phyloP scores from a whole-genome alignment of 371 early-diverging fungal genomes.

The Lichtheimia corymbifera region DNA sequence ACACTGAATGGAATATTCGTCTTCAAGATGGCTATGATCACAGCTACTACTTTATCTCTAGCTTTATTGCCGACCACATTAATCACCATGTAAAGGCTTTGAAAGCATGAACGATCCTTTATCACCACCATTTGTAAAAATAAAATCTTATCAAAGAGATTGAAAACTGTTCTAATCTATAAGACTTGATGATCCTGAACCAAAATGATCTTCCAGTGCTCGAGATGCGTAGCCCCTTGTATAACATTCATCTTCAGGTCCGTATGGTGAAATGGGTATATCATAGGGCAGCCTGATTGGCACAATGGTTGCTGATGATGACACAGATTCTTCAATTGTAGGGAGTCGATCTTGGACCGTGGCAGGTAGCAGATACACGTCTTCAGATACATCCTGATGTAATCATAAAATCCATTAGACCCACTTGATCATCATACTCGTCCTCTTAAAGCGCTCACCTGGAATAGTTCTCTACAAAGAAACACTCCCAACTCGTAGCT shows the following conservation, averaged over 20 bases:
- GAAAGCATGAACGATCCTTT: conserved; percentile 11
- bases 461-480: conserved; percentile 44
- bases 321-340: not conserved
- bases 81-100: conserved; percentile 69
- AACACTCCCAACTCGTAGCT: conserved; percentile 66
- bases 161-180: not conserved
- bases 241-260: conserved; percentile 16
- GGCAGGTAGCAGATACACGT: conserved; percentile 6
- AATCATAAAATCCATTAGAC: not conserved
- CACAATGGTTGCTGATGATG: conserved; percentile 20
- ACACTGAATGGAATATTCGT: conserved; percentile 58
- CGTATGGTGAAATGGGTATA: conserved; percentile 54
- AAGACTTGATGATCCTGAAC: not conserved
- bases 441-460: conserved; percentile 26
- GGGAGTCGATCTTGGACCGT: conserved; percentile 11
- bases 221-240: conserved; percentile 17
- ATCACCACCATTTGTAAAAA: not conserved
- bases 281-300: conserved; percentile 64
- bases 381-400: not conserved
- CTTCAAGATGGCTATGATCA: conserved; percentile 87
- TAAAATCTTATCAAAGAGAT: no score
- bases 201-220: conserved; percentile 4
- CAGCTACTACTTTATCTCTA: conserved; percentile 80
- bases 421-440: not conserved
- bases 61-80: conserved; percentile 80